Conservation (phyloP, 192 early-diverging fungal genomes). For the Mortierella antarctica region DNA sequence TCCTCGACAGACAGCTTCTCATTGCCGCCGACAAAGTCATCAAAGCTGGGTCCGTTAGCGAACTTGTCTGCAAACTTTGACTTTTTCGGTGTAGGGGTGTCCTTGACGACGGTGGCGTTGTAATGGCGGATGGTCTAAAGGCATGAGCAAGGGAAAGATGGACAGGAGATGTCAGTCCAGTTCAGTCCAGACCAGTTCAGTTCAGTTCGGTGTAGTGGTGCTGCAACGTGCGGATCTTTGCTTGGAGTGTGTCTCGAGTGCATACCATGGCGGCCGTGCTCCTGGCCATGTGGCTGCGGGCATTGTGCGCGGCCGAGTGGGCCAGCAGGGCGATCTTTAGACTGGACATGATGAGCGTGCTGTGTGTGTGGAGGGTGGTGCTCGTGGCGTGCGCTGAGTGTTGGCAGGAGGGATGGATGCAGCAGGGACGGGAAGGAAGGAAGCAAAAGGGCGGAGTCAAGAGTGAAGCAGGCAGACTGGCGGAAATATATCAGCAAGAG, state of each 20-base stretch:
- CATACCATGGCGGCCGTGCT: conserved; percentile 33
- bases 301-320: conserved; percentile 6
- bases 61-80: conserved; percentile 61
- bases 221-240: not conserved
- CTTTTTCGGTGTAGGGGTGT: conserved; percentile 25
- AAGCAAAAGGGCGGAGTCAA: not conserved
- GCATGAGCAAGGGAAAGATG: not conserved
- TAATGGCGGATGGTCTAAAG: conserved; percentile 33
- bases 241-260: not conserved
- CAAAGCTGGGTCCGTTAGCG: conserved; percentile 60
- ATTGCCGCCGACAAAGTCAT: conserved; percentile 66
- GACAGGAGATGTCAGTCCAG: not conserved
- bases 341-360: conserved; percentile 30
- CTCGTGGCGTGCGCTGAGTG: not conserved
- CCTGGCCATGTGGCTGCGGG: conserved; percentile 11
- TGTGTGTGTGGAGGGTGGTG: not conserved
- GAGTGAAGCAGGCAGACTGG: not conserved
- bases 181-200: not conserved
- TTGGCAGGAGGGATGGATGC: not conserved
- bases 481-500: not conserved
- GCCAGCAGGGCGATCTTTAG: conserved; percentile 27
- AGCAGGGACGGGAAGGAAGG: not conserved
- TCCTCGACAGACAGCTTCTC: conserved; percentile 66
- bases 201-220: not conserved
- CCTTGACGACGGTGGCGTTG: conserved; percentile 48